Evolutionary conservation across 495 filamentous ascomycete genomes (phyloP).

Genomic region (Cercophora newfieldiana): DNA sequence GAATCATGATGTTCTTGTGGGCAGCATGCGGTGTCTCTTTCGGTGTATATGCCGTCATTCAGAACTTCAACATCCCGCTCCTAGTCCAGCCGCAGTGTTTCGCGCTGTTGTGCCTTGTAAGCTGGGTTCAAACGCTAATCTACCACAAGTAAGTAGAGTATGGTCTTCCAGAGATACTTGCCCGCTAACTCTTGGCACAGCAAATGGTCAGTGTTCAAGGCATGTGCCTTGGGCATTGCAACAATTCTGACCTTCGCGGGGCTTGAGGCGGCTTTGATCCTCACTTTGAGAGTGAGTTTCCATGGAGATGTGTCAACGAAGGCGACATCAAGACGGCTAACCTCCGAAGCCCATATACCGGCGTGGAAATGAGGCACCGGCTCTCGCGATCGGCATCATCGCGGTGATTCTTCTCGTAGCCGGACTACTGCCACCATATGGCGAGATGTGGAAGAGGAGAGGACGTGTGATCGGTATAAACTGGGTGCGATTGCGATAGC

Average conservation of each 20-base stretch:
- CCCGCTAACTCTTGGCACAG: slow-evolving; percentile 30
- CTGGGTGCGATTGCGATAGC: slow-evolving; percentile 34
- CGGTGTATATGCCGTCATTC: slow-evolving; percentile 43
- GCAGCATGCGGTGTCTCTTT: slow-evolving; percentile 57
- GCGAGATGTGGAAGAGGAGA: slow-evolving; percentile 68
- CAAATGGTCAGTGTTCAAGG: slow-evolving; percentile 54
- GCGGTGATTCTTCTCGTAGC: slow-evolving; percentile 72
- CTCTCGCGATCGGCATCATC: slow-evolving; percentile 63
- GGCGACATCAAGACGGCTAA: background rate
- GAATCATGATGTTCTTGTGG: slow-evolving; percentile 75
- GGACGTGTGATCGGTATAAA: slow-evolving; percentile 72
- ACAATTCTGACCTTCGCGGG: slow-evolving; percentile 54
- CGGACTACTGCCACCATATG: slow-evolving; percentile 67
- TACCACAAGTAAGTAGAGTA: slow-evolving; percentile 56
- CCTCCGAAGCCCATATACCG: slow-evolving; percentile 49
- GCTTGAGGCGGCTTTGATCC: slow-evolving; percentile 60
- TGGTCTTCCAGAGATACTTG: background rate
- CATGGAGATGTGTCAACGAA: too few species aligned
- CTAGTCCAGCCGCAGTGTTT: slow-evolving; percentile 76
- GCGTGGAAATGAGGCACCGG: slow-evolving; percentile 50
- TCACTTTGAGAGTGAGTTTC: slow-evolving; percentile 58
- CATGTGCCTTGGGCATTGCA: slow-evolving; percentile 40
- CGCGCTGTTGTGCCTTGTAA: slow-evolving; percentile 60
- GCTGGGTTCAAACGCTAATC: slow-evolving; percentile 65
- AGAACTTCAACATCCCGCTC: slow-evolving; percentile 73